These are phyloP conservation scores for Zea luxurians DNA, from an alignment of 176 grass and related monocot genomes.

Conservation along the genomic window DNA sequence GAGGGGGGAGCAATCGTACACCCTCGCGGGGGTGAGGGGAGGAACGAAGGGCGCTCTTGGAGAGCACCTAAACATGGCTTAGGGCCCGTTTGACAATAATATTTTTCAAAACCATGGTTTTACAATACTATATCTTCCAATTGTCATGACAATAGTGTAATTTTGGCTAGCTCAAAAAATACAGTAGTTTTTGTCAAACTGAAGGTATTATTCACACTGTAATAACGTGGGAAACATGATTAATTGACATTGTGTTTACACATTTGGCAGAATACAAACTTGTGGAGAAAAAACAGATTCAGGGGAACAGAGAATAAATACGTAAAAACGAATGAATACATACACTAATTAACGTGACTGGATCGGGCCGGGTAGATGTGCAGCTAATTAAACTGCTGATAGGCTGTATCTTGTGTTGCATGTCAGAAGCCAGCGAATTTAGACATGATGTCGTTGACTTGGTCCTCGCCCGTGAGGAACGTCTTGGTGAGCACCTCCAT, in stretches of 20 bases:
- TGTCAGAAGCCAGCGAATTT: constrained; percentile 44
- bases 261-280: neutral
- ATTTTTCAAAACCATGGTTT: no score
- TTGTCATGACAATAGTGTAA: no score
- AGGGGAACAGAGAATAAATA: neutral
- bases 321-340: constrained; percentile 8
- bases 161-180: no score
- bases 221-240: neutral
- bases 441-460: constrained; percentile 40
- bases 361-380: neutral
- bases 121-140: no score
- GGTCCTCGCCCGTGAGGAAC: constrained; percentile 50
- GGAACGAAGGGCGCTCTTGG: no score
- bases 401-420: neutral
- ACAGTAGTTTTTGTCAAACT: neutral
- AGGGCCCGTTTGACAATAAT: no score
- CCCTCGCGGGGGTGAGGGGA: no score
- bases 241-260: neutral
- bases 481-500: constrained; percentile 67
- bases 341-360: neutral
- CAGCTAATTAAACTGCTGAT: neutral
- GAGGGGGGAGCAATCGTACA: no score
- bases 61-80: no score
- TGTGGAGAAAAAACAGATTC: no score
- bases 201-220: neutral